phyloP scores from a whole-genome alignment of 257 asterid genomes.

The Solanum rostratum region DNA sequence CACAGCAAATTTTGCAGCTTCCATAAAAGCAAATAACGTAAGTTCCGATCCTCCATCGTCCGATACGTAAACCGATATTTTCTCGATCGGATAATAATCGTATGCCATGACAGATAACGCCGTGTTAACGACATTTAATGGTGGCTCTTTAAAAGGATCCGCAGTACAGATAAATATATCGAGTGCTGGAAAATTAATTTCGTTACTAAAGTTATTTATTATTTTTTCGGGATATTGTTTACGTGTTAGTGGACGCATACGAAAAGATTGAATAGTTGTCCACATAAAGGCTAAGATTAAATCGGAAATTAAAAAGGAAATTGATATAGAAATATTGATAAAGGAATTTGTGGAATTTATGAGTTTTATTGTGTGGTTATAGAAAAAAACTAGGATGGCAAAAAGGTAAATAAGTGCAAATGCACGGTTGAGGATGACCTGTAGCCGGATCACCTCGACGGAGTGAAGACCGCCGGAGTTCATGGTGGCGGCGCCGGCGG shows the following conservation, averaged over 20 bases:
- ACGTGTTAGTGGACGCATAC: slow-evolving; percentile 51
- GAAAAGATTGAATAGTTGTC: slow-evolving; percentile 42
- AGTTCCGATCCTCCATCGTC: slow-evolving; percentile 78
- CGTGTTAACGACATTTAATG: slow-evolving; percentile 46
- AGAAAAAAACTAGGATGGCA: slow-evolving; percentile 32
- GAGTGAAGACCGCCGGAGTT: slow-evolving; percentile 33
- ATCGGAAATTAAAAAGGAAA: slow-evolving; percentile 40
- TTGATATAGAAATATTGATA: slow-evolving; percentile 13
- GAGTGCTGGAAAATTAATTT: slow-evolving; percentile 31
- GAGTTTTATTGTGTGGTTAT: slow-evolving; percentile 33
- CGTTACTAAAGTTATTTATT: neutral
- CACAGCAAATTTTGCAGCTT: slow-evolving; percentile 57
- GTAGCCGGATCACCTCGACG: slow-evolving; percentile 15
- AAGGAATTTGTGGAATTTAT: slow-evolving; percentile 17
- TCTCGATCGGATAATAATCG: slow-evolving; percentile 60
- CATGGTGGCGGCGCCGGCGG: neutral
- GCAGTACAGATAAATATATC: slow-evolving; percentile 77
- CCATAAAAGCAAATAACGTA: slow-evolving; percentile 62
- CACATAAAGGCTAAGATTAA: slow-evolving; percentile 54
- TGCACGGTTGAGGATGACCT: slow-evolving; percentile 47
- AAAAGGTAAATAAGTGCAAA: slow-evolving; percentile 38
- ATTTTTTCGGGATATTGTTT: slow-evolving; percentile 28
- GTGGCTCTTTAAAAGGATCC: slow-evolving; percentile 70
- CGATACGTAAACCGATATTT: slow-evolving; percentile 59
- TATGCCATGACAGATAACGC: slow-evolving; percentile 74